Evolutionary conservation across 352 stramenopile species (phyloP).

Genomic region (Phytophthora lateralis): DNA sequence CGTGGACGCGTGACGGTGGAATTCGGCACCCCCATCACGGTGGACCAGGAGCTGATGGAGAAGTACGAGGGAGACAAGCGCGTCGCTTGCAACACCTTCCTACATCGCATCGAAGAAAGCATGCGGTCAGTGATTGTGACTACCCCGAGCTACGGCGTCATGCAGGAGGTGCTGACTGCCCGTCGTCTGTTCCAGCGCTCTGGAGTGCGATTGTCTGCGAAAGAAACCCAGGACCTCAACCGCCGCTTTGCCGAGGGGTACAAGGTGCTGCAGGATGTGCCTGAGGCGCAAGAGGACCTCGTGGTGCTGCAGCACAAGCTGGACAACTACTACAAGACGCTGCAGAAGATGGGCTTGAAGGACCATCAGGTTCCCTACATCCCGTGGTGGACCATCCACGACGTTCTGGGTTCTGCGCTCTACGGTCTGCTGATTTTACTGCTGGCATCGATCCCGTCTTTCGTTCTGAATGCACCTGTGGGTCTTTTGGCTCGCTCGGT

Average conservation of each 20-base stretch:
- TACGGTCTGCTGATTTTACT: slow-evolving; percentile 86
- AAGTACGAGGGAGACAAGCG: slow-evolving; percentile 90
- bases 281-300: slow-evolving; percentile 66
- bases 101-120: slow-evolving; percentile 81
- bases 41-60: slow-evolving; percentile 87
- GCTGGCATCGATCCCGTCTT: slow-evolving; percentile 91
- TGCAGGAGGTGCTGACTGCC: slow-evolving; percentile 96
- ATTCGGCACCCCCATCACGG: slow-evolving; percentile 93
- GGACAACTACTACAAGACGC: slow-evolving; percentile 84
- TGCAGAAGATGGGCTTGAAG: slow-evolving; percentile 89
- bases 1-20: slow-evolving; percentile 96
- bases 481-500: slow-evolving; percentile 86
- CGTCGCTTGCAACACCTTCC: slow-evolving; percentile 78
- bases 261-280: slow-evolving; percentile 81
- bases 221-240: slow-evolving; percentile 93
- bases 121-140: slow-evolving; percentile 96
- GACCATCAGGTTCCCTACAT: slow-evolving; percentile 92
- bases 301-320: slow-evolving; percentile 71
- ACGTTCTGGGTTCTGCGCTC: slow-evolving; percentile 89
- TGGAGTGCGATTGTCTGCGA: slow-evolving; percentile 82
- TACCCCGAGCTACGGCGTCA: slow-evolving; percentile 96
- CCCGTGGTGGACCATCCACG: slow-evolving; percentile 86
- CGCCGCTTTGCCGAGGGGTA: slow-evolving; percentile 91
- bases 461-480: slow-evolving; percentile 92
- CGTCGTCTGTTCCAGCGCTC: slow-evolving; percentile 94